These are phyloP conservation scores for Avena sativa DNA, from an alignment of 176 grass and related monocot genomes.

Conservation along the genomic window DNA sequence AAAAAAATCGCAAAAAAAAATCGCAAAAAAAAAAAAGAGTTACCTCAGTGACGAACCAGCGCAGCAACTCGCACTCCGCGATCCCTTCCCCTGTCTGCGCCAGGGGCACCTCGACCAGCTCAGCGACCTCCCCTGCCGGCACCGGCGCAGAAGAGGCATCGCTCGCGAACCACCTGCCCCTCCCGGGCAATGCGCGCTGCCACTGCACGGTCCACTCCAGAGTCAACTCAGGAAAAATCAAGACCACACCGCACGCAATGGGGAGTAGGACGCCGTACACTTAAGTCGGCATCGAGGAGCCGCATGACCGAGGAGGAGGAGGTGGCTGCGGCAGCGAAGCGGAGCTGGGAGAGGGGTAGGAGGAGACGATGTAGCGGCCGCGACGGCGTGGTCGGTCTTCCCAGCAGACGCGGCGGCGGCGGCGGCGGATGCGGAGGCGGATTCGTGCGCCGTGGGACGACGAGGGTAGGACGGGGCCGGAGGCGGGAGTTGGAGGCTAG, in stretches of 20 bases:
- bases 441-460: background rate
- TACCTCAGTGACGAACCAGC: conserved; percentile 88
- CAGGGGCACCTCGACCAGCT: conserved; percentile 81
- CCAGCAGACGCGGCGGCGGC: background rate
- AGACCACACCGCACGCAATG: background rate
- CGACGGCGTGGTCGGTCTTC: background rate
- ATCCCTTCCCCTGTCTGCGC: conserved; percentile 97
- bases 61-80: conserved; percentile 92
- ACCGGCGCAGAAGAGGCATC: conserved; percentile 33
- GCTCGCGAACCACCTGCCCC: conserved; percentile 49
- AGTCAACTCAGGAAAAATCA: background rate
- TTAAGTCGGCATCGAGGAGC: conserved; percentile 38
- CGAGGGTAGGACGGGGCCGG: background rate
- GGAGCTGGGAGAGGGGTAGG: background rate
- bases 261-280: background rate
- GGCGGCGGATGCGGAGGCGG: background rate
- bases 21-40: background rate
- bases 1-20: background rate
- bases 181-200: background rate
- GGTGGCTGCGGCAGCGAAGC: conserved; percentile 4
- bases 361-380: conserved; percentile 35
- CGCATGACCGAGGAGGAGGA: background rate
- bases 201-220: conserved; percentile 25
- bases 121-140: conserved; percentile 23
- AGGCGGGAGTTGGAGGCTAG: conserved; percentile 32